These are phyloP conservation scores for Thyridium curvatum DNA, from an alignment of 2,329 filamentous ascomycete genomes.

Conservation along the genomic window DNA sequence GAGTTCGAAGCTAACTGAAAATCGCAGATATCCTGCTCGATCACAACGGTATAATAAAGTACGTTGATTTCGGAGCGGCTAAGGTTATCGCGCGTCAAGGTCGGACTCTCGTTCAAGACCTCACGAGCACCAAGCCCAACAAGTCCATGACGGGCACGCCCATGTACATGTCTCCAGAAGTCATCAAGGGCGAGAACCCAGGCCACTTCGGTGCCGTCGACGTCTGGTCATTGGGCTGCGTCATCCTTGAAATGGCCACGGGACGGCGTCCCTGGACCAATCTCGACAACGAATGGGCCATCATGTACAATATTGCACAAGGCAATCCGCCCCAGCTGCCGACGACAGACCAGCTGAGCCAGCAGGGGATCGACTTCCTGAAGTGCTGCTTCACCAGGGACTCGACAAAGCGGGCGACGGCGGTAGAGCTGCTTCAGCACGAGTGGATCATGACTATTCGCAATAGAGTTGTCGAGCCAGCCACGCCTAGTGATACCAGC, in stretches of 20 bases:
- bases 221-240: slow-evolving; percentile 94
- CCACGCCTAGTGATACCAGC: slow-evolving; percentile 53
- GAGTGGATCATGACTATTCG: slow-evolving; percentile 76
- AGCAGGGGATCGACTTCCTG: slow-evolving; percentile 81
- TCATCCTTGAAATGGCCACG: slow-evolving; percentile 96
- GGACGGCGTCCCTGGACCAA: slow-evolving; percentile 90
- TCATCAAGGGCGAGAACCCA: slow-evolving; percentile 82
- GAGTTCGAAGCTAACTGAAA: slow-evolving; percentile 6
- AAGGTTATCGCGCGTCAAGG: slow-evolving; percentile 95
- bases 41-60: slow-evolving; percentile 97
- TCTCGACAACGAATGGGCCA: slow-evolving; percentile 98
- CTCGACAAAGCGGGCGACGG: slow-evolving; percentile 70
- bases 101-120: slow-evolving; percentile 68
- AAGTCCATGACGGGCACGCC: slow-evolving; percentile 96
- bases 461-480: slow-evolving; percentile 57
- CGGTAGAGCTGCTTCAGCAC: slow-evolving; percentile 85
- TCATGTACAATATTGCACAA: slow-evolving; percentile 99
- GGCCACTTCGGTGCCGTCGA: slow-evolving; percentile 84
- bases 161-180: slow-evolving; percentile 99
- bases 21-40: slow-evolving; percentile 86
- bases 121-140: slow-evolving; percentile 59
- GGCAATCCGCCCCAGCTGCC: slow-evolving; percentile 89
- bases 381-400: slow-evolving; percentile 81
- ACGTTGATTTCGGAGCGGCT: slow-evolving; percentile 95
- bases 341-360: slow-evolving; percentile 73